Conservation (phyloP, 2,329 filamentous ascomycete genomes). For the Colletotrichum sp. region DNA sequence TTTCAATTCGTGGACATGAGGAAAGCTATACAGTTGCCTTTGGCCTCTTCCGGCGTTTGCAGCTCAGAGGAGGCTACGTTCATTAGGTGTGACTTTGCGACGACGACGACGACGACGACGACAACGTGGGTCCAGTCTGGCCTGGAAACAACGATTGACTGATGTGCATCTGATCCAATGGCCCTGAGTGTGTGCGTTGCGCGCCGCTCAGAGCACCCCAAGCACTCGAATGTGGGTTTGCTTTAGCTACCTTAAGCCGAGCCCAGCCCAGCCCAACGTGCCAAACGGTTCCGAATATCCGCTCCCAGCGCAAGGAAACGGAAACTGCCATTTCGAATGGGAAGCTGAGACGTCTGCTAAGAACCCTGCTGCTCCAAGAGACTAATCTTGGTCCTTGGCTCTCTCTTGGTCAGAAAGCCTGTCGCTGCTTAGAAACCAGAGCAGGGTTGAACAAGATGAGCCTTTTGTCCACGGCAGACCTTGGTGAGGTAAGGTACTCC, state of each 20-base stretch:
- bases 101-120: neutral
- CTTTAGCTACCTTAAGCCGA: constrained; percentile 2
- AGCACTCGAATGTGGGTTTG: neutral
- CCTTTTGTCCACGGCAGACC: neutral
- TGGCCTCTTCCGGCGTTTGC: neutral
- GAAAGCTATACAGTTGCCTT: neutral
- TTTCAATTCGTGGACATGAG: neutral
- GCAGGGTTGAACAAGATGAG: neutral
- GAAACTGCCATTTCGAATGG: neutral
- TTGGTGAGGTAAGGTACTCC: no score
- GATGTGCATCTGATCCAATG: neutral
- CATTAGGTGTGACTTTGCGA: neutral
- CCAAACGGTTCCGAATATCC: constrained; percentile 12
- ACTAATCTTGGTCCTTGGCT: neutral
- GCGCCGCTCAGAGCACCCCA: neutral
- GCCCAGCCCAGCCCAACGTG: constrained; percentile 3
- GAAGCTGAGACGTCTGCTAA: neutral
- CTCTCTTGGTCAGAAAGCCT: neutral
- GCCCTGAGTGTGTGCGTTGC: neutral
- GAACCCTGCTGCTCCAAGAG: no score
- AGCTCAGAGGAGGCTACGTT: neutral
- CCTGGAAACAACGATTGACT: neutral
- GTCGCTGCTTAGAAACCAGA: neutral
- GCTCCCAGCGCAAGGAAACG: neutral
- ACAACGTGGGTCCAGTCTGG: neutral